Evolutionary conservation across 441 rosid species (phyloP), one percentile per base, ranked within the genome.

Genomic region (Sinapis alba): DNA sequence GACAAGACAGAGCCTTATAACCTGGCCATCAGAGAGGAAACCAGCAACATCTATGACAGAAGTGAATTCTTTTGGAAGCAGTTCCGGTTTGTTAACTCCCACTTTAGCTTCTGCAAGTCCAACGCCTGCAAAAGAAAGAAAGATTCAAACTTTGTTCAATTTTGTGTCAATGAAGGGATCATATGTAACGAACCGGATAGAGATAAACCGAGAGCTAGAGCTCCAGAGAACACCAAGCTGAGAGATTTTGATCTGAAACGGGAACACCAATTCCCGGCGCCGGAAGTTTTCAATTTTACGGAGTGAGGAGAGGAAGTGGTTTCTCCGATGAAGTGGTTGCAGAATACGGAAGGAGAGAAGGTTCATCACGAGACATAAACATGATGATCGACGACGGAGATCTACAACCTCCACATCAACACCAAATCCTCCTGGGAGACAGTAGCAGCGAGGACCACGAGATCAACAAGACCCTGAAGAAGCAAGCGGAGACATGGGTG

Each of bases 11-110:
- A 67, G 19, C 50, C 64, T 43, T n/a, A n/a, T n/a, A n/a, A n/a
- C 97, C 94, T 94, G 99, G 78, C 97, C 97, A 70, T 86, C 87
- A 24, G 99, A 94, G 72, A 94, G 97, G 78, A 94, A 90, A 20
- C 89, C 97, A 12, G 99, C 97, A 1, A 85, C 94, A 84, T 94
- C 99, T 66, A 94, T 92, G 13, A 94, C 93, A n/a, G 96, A 58
- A 71, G 92, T 83, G 84, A 86, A 94, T 81, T 90, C 94, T 76
- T 77, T 82, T 65, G 99, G 97, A 30, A 94, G 94, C 82, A 94
- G 82, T 72, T 90, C 97, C 26, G 97, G 99, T 84, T 92, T 92
- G 88, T 94, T 92, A 28, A 92, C 97, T 20, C 97, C 97, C 7
- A 80, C 83, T 80, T 89, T 94, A 11, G 97, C 97, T 57, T 83